Evolutionary conservation across 352 stramenopile genomes (phyloP), one percentile per base, ranked within the genome.

Genomic region (Phytophthora nicotianae): DNA sequence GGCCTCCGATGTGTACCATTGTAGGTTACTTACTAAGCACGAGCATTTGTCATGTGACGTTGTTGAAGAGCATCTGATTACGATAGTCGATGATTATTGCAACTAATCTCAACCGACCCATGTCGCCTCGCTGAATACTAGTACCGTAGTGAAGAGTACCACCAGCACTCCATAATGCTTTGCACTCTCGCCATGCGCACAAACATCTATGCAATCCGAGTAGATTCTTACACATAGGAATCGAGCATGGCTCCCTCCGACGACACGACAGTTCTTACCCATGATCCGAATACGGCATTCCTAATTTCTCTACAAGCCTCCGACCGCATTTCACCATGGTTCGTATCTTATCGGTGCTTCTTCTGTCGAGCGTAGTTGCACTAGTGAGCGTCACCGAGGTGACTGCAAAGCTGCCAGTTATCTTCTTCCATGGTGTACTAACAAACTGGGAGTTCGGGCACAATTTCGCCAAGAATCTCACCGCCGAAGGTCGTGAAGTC

Each of bases 401-500:
- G 13, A 45, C 49, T 1, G 33, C 49, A 0, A 56, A 24, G 33
- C 49, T 56, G 0, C 49, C 49, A 16, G 49, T 56, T 16, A 46
- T 47, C 14, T 56, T 56, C 33, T 47, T 56, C 33, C 49, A 56
- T 9, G 49, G 49, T 2, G 2, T 56, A 2, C 8, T 17, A 0
- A 35, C 20, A 9, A 47, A 14, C 11, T 33, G 20, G 32, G 21
- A 45, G 14, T 46, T 46, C 21, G 49, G 21, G 6, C 19, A 46
- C 33, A 56, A 56, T 33, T 46, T 56, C 20, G 33, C 32, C 1
- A 33, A 35, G 3, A 56, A 47, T 3, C 23, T 56, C 5, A 46
- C 49, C 6, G 49, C 21, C 8, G 49, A 45, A 35, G 49, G 49
- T 5, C 49, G 49, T 33, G 49, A 46, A 24, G 32, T 56, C 9